Conservation (phyloP, 2,329 filamentous ascomycete species). For the Botrytis hyacinthi region DNA sequence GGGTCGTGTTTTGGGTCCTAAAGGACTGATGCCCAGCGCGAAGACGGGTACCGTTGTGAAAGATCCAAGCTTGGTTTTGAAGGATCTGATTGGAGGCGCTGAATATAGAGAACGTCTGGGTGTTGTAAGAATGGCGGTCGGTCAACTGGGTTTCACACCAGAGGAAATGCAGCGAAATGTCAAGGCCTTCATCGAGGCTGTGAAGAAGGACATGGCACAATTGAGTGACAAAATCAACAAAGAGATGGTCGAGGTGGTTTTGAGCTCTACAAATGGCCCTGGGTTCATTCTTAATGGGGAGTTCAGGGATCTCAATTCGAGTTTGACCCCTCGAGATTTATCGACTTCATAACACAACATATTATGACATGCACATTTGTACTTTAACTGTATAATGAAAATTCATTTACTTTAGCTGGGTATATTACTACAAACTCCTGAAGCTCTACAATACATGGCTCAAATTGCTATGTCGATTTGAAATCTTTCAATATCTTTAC, state of each 20-base stretch:
- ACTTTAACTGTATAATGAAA: constrained; percentile 44
- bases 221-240: constrained; percentile 66
- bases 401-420: constrained; percentile 29
- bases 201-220: constrained; percentile 73
- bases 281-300: constrained; percentile 84
- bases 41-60: constrained; percentile 88
- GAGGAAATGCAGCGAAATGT: constrained; percentile 84
- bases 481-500: constrained; percentile 47
- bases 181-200: constrained; percentile 67
- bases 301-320: constrained; percentile 62
- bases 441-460: constrained; percentile 42
- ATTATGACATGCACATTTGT: constrained; percentile 30
- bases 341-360: constrained; percentile 43
- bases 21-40: constrained; percentile 85
- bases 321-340: constrained; percentile 52
- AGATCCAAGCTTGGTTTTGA: constrained; percentile 72
- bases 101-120: constrained; percentile 85
- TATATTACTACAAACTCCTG: constrained; percentile 42
- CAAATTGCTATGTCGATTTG: constrained; percentile 28
- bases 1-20: constrained; percentile 80
- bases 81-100: constrained; percentile 77
- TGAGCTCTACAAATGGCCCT: constrained; percentile 84
- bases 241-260: constrained; percentile 71
- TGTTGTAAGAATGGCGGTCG: constrained; percentile 84
- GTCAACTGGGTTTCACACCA: constrained; percentile 84